Conservation (phyloP, 208 protist genomes). For the Leishmania guyanensis region DNA sequence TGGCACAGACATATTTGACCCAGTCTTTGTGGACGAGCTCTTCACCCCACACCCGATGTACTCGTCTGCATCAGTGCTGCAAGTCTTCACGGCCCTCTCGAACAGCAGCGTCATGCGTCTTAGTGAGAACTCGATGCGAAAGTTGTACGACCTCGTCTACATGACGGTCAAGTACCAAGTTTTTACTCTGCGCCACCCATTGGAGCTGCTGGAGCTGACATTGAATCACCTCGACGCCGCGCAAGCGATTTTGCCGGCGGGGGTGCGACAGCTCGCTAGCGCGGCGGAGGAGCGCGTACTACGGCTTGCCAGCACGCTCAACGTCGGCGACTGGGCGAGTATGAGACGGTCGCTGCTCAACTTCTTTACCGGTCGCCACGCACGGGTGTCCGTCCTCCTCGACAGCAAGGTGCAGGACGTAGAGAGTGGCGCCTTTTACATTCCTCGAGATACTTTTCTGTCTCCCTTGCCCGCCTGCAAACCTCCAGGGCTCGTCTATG, state of each 20-base stretch:
- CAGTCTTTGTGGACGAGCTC: conserved; percentile 82
- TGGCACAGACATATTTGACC: conserved; percentile 67
- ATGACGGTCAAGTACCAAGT: conserved; percentile 95
- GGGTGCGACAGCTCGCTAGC: conserved; percentile 19
- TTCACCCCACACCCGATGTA: conserved; percentile 89
- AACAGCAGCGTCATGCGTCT: conserved; percentile 89
- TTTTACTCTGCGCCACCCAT: conserved; percentile 67
- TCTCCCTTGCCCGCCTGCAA: conserved; percentile 44
- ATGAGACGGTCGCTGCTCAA: conserved; percentile 75
- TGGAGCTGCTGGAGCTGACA: conserved; percentile 86
- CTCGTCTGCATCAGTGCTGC: conserved; percentile 42
- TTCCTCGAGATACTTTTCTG: conserved; percentile 41
- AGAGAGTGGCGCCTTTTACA: conserved; percentile 64
- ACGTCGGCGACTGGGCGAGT: conserved; percentile 49
- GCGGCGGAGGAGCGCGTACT: conserved; percentile 32
- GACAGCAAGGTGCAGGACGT: conserved; percentile 68
- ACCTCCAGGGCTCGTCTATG: conserved; percentile 61
- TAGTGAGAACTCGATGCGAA: conserved; percentile 82
- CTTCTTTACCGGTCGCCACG: conserved; percentile 66
- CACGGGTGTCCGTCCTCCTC: conserved; percentile 89
- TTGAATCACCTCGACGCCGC: conserved; percentile 87
- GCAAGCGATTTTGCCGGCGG: conserved; percentile 31
- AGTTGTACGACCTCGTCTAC: conserved; percentile 93
- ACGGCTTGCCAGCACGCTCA: conserved; percentile 29
- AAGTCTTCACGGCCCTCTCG: conserved; percentile 83